A percentile compares a stretch with the other conserved stretches of the same genome.
phyloP scores from a whole-genome alignment of 2,329 filamentous ascomycete genomes.

The Colletotrichum tanaceti region DNA sequence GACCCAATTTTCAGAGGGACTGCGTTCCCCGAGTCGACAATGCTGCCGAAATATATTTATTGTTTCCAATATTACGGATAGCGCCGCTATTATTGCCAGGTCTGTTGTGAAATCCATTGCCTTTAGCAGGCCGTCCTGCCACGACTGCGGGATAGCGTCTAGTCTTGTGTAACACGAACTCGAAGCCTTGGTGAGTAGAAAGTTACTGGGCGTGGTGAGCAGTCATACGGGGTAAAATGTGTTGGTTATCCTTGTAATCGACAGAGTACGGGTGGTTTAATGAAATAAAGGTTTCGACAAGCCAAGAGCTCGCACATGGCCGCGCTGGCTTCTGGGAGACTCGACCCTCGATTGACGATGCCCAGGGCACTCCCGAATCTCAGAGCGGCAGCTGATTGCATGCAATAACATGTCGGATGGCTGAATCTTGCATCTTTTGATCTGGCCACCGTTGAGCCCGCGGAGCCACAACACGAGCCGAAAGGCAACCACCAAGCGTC shows the following conservation, averaged over 20 bases:
- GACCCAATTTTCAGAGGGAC: background rate
- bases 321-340: background rate
- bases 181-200: slow-evolving; percentile 7
- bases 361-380: background rate
- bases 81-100: slow-evolving; percentile 12
- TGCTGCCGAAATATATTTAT: slow-evolving; percentile 17
- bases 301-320: background rate
- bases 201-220: background rate
- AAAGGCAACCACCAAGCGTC: background rate
- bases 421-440: background rate
- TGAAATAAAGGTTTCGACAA: background rate
- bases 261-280: too few species aligned
- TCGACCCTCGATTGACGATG: background rate
- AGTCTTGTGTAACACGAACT: slow-evolving; percentile 26
- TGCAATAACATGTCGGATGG: background rate
- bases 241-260: background rate
- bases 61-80: slow-evolving; percentile 33
- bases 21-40: slow-evolving; percentile 1
- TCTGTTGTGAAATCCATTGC: slow-evolving; percentile 5
- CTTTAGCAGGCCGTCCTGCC: slow-evolving; percentile 17
- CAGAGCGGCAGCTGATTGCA: too few species aligned
- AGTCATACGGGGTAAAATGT: background rate
- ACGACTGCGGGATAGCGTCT: slow-evolving; percentile 17
- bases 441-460: background rate
- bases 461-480: background rate